These are phyloP conservation scores for Kitagawia praeruptora DNA, from an alignment of 129 eudicot genomes.

Conservation along the genomic window DNA sequence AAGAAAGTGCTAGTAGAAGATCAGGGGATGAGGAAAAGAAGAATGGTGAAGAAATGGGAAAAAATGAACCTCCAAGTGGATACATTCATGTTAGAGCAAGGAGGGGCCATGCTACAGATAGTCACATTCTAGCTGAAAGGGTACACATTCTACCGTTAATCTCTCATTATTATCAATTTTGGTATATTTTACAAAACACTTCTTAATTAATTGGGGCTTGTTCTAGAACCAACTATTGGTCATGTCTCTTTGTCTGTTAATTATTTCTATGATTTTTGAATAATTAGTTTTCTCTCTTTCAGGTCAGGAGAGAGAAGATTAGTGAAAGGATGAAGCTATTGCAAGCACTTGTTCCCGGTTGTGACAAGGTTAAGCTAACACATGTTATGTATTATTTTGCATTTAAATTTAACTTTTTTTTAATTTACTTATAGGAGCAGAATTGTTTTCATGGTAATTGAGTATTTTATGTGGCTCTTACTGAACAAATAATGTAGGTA, in stretches of 20 bases:
- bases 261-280: not conserved
- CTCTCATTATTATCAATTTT: not conserved
- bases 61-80: constrained; percentile 35
- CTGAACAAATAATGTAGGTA: constrained; percentile 31
- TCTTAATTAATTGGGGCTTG: not conserved
- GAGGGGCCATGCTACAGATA: constrained; percentile 98
- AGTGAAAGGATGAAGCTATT: constrained; percentile 91
- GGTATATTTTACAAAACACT: not conserved
- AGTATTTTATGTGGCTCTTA: constrained; percentile 48
- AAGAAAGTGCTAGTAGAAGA: constrained; percentile 12
- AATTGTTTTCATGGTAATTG: constrained; percentile 4
- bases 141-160: constrained; percentile 21
- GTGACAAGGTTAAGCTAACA: constrained; percentile 65
- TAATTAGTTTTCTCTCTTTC: not conserved
- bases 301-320: constrained; percentile 94
- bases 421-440: too few relatives aligned
- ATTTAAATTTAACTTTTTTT: not conserved
- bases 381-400: not conserved
- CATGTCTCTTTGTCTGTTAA: constrained; percentile 3
- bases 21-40: constrained; percentile 14
- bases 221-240: not conserved
- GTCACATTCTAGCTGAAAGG: constrained; percentile 97
- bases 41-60: constrained; percentile 5
- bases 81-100: constrained; percentile 96
- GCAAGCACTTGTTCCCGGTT: constrained; percentile 94